Conservation (phyloP, 2,329 filamentous ascomycete genomes). For the Teratosphaeria nubilosa region DNA sequence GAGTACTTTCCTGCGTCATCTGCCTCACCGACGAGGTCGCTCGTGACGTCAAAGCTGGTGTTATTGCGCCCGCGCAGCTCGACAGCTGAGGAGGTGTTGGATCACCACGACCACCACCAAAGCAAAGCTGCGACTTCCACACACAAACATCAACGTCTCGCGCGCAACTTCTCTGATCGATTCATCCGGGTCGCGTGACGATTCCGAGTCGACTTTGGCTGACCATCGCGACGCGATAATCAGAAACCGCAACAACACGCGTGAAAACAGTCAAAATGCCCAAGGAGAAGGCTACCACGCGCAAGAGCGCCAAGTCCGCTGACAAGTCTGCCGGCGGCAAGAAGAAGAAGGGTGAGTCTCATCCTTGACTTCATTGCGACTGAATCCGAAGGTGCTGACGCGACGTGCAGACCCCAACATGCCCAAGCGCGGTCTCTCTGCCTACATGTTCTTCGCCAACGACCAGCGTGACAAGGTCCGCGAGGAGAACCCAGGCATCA, state of each 20-base stretch:
- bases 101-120: background rate
- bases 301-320: constrained; percentile 44
- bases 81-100: constrained; percentile 3
- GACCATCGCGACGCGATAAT: constrained; percentile 1
- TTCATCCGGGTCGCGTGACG: constrained; percentile 6
- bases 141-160: constrained; percentile 5
- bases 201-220: constrained; percentile 3
- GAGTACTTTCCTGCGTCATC: constrained; percentile 8
- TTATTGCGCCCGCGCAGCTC: constrained; percentile 13
- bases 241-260: constrained; percentile 6
- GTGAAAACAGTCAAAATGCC: constrained; percentile 45
- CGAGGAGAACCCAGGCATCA: constrained; percentile 95
- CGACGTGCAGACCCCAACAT: constrained; percentile 71
- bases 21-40: background rate
- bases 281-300: constrained; percentile 54
- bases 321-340: constrained; percentile 42
- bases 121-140: constrained; percentile 2
- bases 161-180: constrained; percentile 4
- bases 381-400: background rate
- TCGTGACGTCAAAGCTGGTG: constrained; percentile 11
- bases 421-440: constrained; percentile 97
- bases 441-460: constrained; percentile 99
- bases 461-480: constrained; percentile 97
- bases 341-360: constrained; percentile 60
- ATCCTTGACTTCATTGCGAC: background rate